Base-by-base conservation (phyloP, 192 early-diverging fungal species). In the Coemansia sp. region DNA sequence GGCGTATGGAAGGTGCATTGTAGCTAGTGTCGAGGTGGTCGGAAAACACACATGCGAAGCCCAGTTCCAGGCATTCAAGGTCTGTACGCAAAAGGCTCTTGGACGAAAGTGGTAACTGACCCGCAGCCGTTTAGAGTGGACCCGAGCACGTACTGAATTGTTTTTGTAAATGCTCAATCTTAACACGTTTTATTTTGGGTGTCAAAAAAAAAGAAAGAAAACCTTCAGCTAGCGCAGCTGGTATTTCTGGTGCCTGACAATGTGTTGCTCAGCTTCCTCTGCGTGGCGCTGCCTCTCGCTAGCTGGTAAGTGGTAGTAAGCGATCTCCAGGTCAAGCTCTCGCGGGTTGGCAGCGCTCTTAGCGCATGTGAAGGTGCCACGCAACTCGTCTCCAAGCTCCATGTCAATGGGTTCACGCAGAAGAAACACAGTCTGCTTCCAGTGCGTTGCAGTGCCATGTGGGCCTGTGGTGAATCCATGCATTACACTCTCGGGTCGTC, bases 341-440 rank as follows among this genome's bases (percentile, higher is more conserved):
- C 92, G 84, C 9, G 85, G 86, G 64, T 91, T 93, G 13, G 81
- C 69, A 22, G 63, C 53, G 49, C 81, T 84, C 73, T 92, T 94
- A 35, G 64, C 62, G 74, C 88, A 89, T 17, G 69, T 83, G 62
- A 94, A 90, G 5, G 61, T 73, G 11, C 92, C 92, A n/a, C 56
- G 62, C 5, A 89, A 14, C 62, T 74, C 68, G 46, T 83, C 71
- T 29, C 85, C 86, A 15, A 55, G 49, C 35, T 75, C 65, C 8
- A 88, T 87, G 9, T 80, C 67, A 29, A 95, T 63, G 13, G 89
- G 83, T 23, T 85, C 69, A 13, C 85, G 80, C 9, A 95, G 79
- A 11, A 88, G 74, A 80, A 99, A 96, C 17, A 90, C 71, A 0
- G 93, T 94, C 78, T 97, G 95, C 85, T 95, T 97, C 97, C 97